These are phyloP conservation scores for Fusarium pseudograminearum DNA, from an alignment of 2,329 filamentous ascomycete genomes.

Conservation along the genomic window DNA sequence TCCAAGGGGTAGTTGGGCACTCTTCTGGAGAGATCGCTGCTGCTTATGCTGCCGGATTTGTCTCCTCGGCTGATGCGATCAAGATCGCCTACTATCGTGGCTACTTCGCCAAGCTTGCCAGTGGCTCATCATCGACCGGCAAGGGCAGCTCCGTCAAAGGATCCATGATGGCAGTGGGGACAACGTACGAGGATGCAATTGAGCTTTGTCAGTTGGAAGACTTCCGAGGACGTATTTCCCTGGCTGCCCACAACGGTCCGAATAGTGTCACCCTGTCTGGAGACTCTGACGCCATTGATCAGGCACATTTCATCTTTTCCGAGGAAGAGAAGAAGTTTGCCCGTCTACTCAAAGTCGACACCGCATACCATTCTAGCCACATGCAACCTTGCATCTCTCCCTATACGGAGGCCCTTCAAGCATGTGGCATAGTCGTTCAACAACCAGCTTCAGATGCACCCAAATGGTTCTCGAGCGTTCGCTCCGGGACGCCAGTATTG, in stretches of 20 bases:
- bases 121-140: background rate
- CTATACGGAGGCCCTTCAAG: no score
- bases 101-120: background rate
- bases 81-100: constrained; percentile 44
- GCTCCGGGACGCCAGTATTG: no score
- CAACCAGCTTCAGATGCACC: no score
- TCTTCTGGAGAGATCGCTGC: constrained; percentile 61
- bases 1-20: constrained; percentile 57
- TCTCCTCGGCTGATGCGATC: constrained; percentile 50
- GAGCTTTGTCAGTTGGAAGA: constrained; percentile 5
- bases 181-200: background rate
- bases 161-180: constrained; percentile 4
- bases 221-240: background rate
- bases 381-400: no score
- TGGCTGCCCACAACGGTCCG: constrained; percentile 4
- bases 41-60: constrained; percentile 41
- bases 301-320: background rate
- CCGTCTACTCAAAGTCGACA: constrained; percentile 12
- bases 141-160: background rate
- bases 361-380: constrained; percentile 4
- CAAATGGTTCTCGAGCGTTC: no score
- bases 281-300: constrained; percentile 51
- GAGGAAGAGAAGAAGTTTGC: constrained; percentile 9
- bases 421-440: no score
- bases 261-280: constrained; percentile 1